Base-by-base conservation (phyloP, 2,329 filamentous ascomycete species). In the Graphiopsis chlorocephala region DNA sequence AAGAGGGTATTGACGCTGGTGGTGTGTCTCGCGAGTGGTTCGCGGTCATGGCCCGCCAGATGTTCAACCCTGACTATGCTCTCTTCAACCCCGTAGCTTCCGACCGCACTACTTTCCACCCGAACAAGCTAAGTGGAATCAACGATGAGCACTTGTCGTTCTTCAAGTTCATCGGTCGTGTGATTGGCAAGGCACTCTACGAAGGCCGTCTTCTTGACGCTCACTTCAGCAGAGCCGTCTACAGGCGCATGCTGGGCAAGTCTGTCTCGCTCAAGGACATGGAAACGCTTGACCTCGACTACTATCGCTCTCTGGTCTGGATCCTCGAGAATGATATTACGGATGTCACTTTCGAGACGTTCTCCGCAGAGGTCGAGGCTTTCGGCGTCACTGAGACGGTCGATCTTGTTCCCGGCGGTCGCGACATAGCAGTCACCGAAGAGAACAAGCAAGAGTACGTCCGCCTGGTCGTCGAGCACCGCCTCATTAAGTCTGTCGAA, bases 381-480 rank as follows among this genome's bases (percentile, higher is more conserved):
- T 99, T 99, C 78, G 95, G 95, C 67, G 92, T 93, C 67, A 92
- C 88, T 58, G 90, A 91, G 76, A 88, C 91, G 15, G 89, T 97
- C 56, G 95, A 99, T 75, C 86, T 99, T 56, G 87, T 93, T 67
- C 88, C 90, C 33, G 89, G 96, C 73, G 95, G 95, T 56, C 91
- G 91, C 74, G 93, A 98, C 76, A 91, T 98, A 68, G 85, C 92
- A 0, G 95, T 99, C 64, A 98, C 94, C 0, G 92, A 99, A 73
- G 93, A 98, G 70, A 99, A 99, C 81, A 99, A 99, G 84, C 91
- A 97, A 69, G 94, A 99, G 69, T 99, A 98, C 75, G 92, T 99
- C 63, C 92, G 94, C 65, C 84, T 93, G 58, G 91, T 99, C 53
- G 94, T 97, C 11, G 94, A 99, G 78, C 93, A 97, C 81, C 93